Conservation (phyloP, 164 flowering plant species). For the Magnolia kwangsiensis region DNA sequence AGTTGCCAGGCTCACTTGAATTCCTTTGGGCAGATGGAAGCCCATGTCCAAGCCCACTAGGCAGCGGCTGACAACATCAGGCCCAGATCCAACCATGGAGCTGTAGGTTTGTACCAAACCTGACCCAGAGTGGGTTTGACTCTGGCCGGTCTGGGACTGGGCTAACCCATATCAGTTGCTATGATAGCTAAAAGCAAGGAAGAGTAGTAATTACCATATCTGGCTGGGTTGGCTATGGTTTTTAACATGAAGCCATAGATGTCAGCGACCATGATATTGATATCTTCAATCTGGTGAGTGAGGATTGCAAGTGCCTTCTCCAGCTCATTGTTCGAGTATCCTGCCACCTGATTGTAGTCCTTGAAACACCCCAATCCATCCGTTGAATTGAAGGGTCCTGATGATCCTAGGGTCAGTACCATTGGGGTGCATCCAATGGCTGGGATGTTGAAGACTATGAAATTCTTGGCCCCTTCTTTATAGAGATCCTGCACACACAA, state of each 20-base stretch:
- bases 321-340: conserved; percentile 15
- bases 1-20: too few relatives aligned
- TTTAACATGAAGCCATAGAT: conserved; percentile 15
- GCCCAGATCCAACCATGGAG: too few relatives aligned
- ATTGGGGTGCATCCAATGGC: conserved; percentile 22
- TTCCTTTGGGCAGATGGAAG: too few relatives aligned
- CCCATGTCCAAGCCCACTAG: too few relatives aligned
- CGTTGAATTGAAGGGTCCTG: conserved; percentile 22
- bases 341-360: conserved; percentile 20
- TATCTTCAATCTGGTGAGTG: conserved; percentile 2
- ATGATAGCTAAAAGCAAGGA: not conserved
- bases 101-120: too few relatives aligned
- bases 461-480: conserved; percentile 23
- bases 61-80: too few relatives aligned
- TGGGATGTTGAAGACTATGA: conserved; percentile 21
- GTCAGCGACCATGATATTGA: conserved; percentile 13
- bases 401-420: conserved; percentile 9
- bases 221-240: conserved; percentile 13
- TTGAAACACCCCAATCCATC: conserved; percentile 22
- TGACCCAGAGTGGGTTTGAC: too few relatives aligned
- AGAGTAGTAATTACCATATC: conserved; percentile 11
- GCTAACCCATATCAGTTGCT: too few relatives aligned
- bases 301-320: conserved; percentile 10
- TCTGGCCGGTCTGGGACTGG: too few relatives aligned
- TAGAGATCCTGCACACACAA: conserved; percentile 18